phyloP scores from a whole-genome alignment of 169 alveolate species.

The Cyclospora cayetanensis region DNA sequence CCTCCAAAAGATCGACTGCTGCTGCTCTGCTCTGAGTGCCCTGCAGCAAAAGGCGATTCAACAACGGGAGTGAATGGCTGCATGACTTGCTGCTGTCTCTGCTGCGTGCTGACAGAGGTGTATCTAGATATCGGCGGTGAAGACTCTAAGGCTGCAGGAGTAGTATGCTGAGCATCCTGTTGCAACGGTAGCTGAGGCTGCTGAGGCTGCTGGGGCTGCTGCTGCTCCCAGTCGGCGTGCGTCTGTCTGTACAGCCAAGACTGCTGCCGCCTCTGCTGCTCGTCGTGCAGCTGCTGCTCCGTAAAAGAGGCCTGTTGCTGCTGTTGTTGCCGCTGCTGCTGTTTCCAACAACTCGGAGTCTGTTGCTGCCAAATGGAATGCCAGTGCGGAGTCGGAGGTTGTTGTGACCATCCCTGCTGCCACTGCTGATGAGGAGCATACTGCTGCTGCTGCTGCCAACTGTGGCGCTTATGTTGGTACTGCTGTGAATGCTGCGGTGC shows the following conservation, averaged over 20 bases:
- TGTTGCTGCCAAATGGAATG: too few species aligned
- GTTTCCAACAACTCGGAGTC: neutral
- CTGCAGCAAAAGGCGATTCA: neutral
- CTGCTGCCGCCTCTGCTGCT: neutral
- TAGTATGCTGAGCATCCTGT: neutral
- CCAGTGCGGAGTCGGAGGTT: neutral
- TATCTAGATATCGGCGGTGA: neutral
- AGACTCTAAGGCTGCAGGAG: neutral
- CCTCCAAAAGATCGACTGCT: neutral
- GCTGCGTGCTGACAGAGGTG: neutral
- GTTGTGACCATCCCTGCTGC: neutral
- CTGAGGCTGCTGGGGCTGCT: neutral
- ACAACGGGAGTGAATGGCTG: neutral
- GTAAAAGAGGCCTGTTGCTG: neutral
- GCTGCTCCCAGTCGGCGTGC: neutral
- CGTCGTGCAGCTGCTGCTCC: neutral
- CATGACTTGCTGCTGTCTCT: neutral
- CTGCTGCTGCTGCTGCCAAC: neutral
- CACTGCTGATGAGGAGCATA: neutral
- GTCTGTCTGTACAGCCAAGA: neutral
- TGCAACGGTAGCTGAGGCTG: neutral
- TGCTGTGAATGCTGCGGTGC: neutral
- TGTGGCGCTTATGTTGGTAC: slow-evolving; percentile 5
- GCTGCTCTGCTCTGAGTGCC: neutral
- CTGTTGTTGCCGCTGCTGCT: neutral